These are phyloP conservation scores for Nicotiana rustica DNA, from an alignment of 305 asterid species.

Conservation along the genomic window DNA sequence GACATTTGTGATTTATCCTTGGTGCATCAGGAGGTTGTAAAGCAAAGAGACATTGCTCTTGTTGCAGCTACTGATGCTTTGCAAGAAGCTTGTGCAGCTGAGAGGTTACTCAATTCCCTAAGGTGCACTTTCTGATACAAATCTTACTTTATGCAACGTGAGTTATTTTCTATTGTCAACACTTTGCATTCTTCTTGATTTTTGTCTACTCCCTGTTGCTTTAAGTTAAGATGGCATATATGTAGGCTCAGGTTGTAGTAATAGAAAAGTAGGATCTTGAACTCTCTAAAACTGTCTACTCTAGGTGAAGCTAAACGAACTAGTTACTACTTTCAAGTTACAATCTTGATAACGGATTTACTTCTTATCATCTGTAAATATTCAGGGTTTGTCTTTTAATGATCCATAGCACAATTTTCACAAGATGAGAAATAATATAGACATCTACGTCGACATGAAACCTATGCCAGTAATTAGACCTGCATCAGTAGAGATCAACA, in stretches of 20 bases:
- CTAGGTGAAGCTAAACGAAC: conserved; percentile 18
- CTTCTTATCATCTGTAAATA: not conserved
- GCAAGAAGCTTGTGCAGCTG: conserved; percentile 83
- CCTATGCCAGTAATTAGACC: not conserved
- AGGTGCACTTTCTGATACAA: conserved; percentile 48
- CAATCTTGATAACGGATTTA: not conserved
- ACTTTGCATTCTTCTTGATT: not conserved
- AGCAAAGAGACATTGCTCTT: conserved; percentile 68
- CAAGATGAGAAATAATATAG: conserved; percentile 1
- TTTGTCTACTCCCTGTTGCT: conserved; percentile 5
- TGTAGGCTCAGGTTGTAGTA: not conserved
- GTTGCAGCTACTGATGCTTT: conserved; percentile 77
- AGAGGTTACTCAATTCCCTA: conserved; percentile 77
- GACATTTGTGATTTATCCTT: conserved; percentile 20
- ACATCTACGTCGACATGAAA: not conserved
- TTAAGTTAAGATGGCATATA: not conserved
- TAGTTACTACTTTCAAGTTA: conserved; percentile 4
- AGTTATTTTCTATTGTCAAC: not conserved
- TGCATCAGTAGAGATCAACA: conserved; percentile 7
- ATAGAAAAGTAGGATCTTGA: conserved; percentile 19
- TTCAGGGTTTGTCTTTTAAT: not conserved
- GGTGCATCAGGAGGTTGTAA: conserved; percentile 60
- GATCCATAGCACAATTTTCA: not conserved
- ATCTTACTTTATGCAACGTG: not conserved
- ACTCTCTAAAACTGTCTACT: not conserved